Conservation (phyloP, 2,329 filamentous ascomycete species). For the Pseudogymnoascus sp. region DNA sequence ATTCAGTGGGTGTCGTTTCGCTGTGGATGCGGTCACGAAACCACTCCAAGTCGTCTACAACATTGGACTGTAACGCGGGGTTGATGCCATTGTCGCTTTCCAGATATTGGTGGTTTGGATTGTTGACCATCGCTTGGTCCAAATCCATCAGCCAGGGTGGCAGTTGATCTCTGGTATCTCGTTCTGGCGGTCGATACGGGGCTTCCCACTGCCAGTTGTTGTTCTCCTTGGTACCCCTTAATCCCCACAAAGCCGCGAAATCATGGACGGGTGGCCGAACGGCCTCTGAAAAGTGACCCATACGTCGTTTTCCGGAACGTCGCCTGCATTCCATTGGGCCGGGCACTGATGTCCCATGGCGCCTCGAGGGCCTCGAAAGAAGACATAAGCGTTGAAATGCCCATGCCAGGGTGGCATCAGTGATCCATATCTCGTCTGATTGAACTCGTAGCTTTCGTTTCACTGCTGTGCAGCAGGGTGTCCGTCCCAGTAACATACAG, state of each 20-base stretch:
- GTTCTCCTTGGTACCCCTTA: slow-evolving; percentile 21
- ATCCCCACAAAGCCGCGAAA: slow-evolving; percentile 18
- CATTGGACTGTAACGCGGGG: neutral
- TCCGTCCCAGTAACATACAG: slow-evolving; percentile 1
- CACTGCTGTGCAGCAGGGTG: slow-evolving; percentile 42
- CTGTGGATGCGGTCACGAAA: neutral
- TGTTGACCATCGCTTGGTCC: neutral
- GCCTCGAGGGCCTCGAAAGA: slow-evolving; percentile 25
- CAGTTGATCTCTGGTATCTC: slow-evolving; percentile 9
- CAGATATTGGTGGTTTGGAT: neutral
- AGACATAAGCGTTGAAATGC: slow-evolving; percentile 42
- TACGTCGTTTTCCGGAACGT: slow-evolving; percentile 28
- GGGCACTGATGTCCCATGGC: slow-evolving; percentile 30
- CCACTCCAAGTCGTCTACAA: neutral
- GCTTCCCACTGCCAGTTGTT: slow-evolving; percentile 28
- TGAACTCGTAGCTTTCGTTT: slow-evolving; percentile 34
- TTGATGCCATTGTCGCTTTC: neutral
- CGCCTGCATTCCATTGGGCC: slow-evolving; percentile 29
- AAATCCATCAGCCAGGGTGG: slow-evolving; percentile 20
- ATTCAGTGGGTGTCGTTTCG: neutral
- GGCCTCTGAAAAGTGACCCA: slow-evolving; percentile 25
- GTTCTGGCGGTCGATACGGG: slow-evolving; percentile 17
- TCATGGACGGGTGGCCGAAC: slow-evolving; percentile 15
- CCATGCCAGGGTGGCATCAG: slow-evolving; percentile 46
- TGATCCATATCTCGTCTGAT: slow-evolving; percentile 49